Base-by-base conservation (phyloP, 805 yeast genomes). In the Ogataea dorogensis region DNA sequence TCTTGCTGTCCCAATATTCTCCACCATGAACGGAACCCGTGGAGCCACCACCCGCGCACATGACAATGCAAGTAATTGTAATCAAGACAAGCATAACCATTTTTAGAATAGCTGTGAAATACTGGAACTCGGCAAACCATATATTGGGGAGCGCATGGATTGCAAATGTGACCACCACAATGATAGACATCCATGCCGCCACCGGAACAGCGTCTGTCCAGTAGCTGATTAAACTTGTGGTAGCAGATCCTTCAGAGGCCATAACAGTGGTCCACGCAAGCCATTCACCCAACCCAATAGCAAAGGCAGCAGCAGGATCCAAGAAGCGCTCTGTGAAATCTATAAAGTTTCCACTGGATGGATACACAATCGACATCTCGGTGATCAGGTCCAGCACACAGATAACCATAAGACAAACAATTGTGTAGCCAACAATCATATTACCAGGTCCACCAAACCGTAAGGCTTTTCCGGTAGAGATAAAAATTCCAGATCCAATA, bases 251-350 rank as follows among this genome's bases (percentile, higher is more conserved):
- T 24, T 38, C 42, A 7, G 42, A 38, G 7, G 42, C 42, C 42
- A 38, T 38, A 12, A 38, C 42, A 9, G 42, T 33, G 12, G 42
- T 38, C 42, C 42, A 38, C 2, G 42, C 42, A 11, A 38, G 38
- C 42, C 42, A 38, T 28, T 38, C 42, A 2, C 42, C 42, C 6
- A 33, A 17, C 12, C 42, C 42, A 24, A 38, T 15, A 12, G 42
- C 42, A 38, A 38, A 38, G 3, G 42, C 42, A 5, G 42, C 42
- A 12, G 42, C 42, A 22, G 42, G 42, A 16, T 38, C 42, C 17
- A 38, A 20, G 16, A 38, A 38, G 10, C 42, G 22, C 17, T 38
- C 42, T 9, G 42, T 33, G 20, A 38, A 38, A 14, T 33, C 42
- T 23, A 38, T 38, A 23, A 38, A 38, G 20, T 38, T 38, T 8